These are phyloP conservation scores for Tieghemiomyces parasiticus DNA, from an alignment of 192 early-diverging fungal genomes.

Conservation along the genomic window DNA sequence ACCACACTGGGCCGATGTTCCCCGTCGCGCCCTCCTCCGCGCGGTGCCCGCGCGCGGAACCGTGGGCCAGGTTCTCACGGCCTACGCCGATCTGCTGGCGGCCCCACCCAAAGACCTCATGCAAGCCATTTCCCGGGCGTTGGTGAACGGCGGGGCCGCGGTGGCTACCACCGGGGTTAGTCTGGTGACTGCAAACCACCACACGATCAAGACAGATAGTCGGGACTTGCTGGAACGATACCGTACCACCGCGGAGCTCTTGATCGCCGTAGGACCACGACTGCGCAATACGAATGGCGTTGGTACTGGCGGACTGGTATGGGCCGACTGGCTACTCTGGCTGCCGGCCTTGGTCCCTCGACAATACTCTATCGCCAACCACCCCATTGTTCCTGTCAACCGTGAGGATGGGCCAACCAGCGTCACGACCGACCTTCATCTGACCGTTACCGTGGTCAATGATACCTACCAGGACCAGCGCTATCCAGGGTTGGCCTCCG, in stretches of 20 bases:
- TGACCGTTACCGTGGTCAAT: constrained; percentile 9
- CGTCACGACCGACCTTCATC: background rate
- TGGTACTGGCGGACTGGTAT: too few species aligned
- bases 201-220: background rate
- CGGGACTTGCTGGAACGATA: background rate
- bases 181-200: background rate
- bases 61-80: background rate
- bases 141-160: background rate
- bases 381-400: background rate
- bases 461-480: background rate
- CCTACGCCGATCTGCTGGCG: constrained; percentile 3
- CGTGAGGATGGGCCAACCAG: background rate
- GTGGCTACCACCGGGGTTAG: background rate
- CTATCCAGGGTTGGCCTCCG: constrained; percentile 7
- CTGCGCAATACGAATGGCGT: too few species aligned
- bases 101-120: background rate
- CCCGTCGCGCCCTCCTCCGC: background rate
- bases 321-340: background rate
- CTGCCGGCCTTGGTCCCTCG: background rate
- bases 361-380: background rate
- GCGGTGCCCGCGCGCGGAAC: background rate
- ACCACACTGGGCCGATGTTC: background rate
- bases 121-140: background rate
- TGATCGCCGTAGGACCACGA: background rate
- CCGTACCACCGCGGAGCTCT: constrained; percentile 5